Percentiles rank a stretch among this genome's conserved stretches.
phyloP scores from a whole-genome alignment of 108 stramenopile genomes.

The Skeletonema costatum region DNA sequence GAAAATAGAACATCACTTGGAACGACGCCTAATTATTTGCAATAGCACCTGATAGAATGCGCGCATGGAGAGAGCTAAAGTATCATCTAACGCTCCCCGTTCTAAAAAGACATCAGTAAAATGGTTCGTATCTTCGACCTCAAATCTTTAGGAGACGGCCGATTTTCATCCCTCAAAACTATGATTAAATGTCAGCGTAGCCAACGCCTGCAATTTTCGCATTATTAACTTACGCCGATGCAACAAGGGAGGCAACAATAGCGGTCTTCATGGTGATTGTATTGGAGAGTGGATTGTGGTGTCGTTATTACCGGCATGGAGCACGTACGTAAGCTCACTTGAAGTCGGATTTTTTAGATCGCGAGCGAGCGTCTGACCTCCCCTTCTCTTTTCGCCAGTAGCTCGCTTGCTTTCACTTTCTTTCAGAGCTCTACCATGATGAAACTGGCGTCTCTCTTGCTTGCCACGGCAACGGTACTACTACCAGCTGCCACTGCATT shows the following conservation, averaged over 20 bases:
- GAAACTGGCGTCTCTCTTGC: too few relatives aligned
- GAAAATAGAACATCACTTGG: not conserved
- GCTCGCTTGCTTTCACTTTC: too few relatives aligned
- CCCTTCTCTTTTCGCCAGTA: too few relatives aligned
- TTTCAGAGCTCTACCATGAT: too few relatives aligned
- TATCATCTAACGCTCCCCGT: not conserved
- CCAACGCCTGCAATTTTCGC: not conserved
- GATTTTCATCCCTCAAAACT: not conserved
- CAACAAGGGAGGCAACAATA: constrained; percentile 41
- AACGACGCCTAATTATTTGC: constrained; percentile 31
- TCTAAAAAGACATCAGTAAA: not conserved
- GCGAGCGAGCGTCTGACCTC: not conserved
- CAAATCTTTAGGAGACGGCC: not conserved
- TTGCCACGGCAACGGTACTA: too few relatives aligned
- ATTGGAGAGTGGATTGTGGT: not conserved
- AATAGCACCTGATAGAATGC: constrained; percentile 46
- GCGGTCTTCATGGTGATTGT: constrained; percentile 43
- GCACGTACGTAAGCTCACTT: not conserved
- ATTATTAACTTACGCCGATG: constrained; percentile 44
- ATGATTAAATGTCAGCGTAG: not conserved
- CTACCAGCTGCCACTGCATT: too few relatives aligned
- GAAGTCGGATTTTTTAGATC: not conserved
- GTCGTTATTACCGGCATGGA: not conserved
- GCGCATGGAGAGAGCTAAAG: not conserved
- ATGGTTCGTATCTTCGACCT: not conserved